These are phyloP conservation scores for Bryoerythrophyllum caledonicum DNA, from an alignment of 225 moss, liverwort and hornwort species.

Conservation along the genomic window DNA sequence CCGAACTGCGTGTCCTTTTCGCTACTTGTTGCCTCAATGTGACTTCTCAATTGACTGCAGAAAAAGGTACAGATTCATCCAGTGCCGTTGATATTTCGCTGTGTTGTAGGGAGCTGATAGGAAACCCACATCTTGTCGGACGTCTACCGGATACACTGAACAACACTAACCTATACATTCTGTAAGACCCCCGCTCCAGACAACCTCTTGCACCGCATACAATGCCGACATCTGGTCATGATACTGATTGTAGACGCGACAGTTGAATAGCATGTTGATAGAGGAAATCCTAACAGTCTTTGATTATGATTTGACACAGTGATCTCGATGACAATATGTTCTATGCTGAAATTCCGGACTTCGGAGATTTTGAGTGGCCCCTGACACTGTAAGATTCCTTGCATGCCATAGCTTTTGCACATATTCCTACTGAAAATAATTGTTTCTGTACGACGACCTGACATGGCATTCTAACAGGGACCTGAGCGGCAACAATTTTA, in stretches of 20 bases:
- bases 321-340: constrained; percentile 24
- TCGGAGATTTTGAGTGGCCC: neutral
- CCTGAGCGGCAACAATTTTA: constrained; percentile 19
- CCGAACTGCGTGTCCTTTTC: neutral
- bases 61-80: neutral
- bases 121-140: constrained; percentile 6
- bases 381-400: constrained; percentile 14
- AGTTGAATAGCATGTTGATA: neutral
- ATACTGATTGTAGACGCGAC: neutral
- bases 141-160: neutral
- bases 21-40: neutral
- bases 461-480: neutral
- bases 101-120: constrained; percentile 13
- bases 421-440: too few relatives aligned
- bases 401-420: neutral
- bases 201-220: neutral
- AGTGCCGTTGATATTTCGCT: neutral
- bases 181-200: neutral
- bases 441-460: neutral
- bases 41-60: neutral
- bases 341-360: neutral
- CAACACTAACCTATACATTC: neutral
- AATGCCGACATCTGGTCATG: neutral
- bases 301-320: neutral
- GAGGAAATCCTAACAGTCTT: too few relatives aligned